Base-by-base conservation (phyloP, 495 filamentous ascomycete species). In the Lasiosphaeria hispida region DNA sequence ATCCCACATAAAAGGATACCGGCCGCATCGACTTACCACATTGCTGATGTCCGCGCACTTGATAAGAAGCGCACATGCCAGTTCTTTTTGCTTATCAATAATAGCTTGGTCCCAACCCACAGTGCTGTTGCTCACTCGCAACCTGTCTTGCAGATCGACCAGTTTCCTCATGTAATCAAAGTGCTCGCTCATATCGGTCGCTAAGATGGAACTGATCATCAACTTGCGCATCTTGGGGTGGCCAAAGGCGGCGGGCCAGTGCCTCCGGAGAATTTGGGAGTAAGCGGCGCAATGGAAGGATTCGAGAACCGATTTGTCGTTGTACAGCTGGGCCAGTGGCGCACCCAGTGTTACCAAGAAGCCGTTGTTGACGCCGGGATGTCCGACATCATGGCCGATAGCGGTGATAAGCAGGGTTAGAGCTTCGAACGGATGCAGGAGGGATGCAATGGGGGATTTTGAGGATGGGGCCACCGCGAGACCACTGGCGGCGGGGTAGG, bases 31-130 rank as follows among this genome's bases (percentile, higher is more conserved):
- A 81, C 83, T 66, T 80, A 92, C 90, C 64, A 98, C 95, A 69
- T 98, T 98, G 73, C 94, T 96, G 69, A 98, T 97, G 69, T 98
- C 94, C 30, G 94, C 94, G 69, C 94, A 97, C 67, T 98, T 98
- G 74, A 98, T 97, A 47, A 98, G 74, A 45, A 98, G 73, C 19
- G 90, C 90, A 70, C 94, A 97, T 3, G 87, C 72, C 38, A 97
- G 77, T 2, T 88, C 87, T 61, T 85, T 87, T 62, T 91, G 83
- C 56, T 92, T 85, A 30, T 80, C 82, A 8, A 87, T 60, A 56
- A 83, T 77, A 62, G 90, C 86, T 10, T 79, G 80, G 57, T 86
- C 86, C 90, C 90, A 96, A 35, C 81, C 80, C 48, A 88, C 83
- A 10, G 79, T 81, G 33, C 75, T 76, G 34, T 78, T 70, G 59